Evolutionary conservation across 2,329 filamentous ascomycete species (phyloP), one percentile per base, ranked within the genome.

Genomic region (Diaporthe amygdali): DNA sequence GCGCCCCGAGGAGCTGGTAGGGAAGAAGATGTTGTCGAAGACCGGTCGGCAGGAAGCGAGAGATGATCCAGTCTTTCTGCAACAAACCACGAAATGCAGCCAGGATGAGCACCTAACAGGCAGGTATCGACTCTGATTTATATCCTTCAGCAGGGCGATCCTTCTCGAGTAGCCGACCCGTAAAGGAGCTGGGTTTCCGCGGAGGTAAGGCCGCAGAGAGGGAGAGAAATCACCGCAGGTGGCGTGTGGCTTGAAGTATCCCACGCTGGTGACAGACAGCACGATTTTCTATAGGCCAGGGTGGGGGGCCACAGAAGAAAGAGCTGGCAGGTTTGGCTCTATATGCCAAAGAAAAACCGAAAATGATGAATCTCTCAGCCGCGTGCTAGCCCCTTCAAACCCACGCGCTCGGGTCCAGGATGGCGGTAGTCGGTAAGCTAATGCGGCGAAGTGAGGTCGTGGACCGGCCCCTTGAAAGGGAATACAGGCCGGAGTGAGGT

Each of bases 101-200:
- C 41, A 55, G 44, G 37, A 39, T 52, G 25, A 47, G 49, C 37
- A 15, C 32, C 12, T 55, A 39, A 51, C 54, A 32, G 37, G 44
- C 63, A 37, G 71, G 55, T 32, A 63, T n/a, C 39, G 66, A 49
- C 68, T 56, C 47, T 44, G 69, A 66, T 66, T 59, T 73, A 73
- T 71, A 71, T 64, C 56, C 51, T 64, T 44, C 44, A 55, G 64
- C 22, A 46, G 47, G 25, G 32, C 17, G 14, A 39, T 37, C 47
- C 27, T 25, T 37, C n/a, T 30, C 14, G 44, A 12, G 20, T 25
- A 49, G 39, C 30, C 10, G n/a, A 32, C 44, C 59, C 22, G 15
- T 30, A 56, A 52, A 34, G 46, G 12, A 41, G 44, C 39, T 30
- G 51, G 39, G 56, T 22, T 61, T 47, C 71, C 64, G 64, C 64